A percentile compares a stretch with the other conserved stretches of the same genome.
Conservation (phyloP, 176 grass and related monocot species). For the Olyra latifolia region DNA sequence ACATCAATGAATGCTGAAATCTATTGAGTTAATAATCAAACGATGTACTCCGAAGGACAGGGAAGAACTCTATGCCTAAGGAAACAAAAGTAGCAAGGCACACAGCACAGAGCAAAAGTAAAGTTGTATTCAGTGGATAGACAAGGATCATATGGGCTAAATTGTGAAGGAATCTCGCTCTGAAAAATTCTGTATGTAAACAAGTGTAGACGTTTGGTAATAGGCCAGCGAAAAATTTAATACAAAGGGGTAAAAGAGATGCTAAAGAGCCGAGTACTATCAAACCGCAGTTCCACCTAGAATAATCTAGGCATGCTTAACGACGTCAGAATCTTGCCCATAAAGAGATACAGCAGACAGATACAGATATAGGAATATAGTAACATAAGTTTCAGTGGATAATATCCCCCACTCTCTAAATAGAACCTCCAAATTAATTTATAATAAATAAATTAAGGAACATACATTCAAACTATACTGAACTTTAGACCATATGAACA, state of each 20-base stretch:
- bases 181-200: not conserved
- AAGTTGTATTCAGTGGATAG: not conserved
- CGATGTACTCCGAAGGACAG: not conserved
- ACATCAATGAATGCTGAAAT: not conserved
- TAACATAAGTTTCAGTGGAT: not conserved
- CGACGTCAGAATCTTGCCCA: not conserved
- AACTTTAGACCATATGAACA: not conserved
- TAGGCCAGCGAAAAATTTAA: not conserved
- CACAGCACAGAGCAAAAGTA: not conserved
- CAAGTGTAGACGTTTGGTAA: not conserved
- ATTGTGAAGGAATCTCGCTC: not conserved
- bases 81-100: not conserved
- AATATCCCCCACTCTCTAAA: not conserved
- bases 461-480: not conserved
- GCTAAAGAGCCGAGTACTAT: constrained; percentile 3
- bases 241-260: not conserved
- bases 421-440: not conserved
- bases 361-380: not conserved
- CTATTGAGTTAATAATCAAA: not conserved
- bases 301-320: not conserved
- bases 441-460: not conserved
- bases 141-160: not conserved
- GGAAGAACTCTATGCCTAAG: not conserved
- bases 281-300: not conserved
- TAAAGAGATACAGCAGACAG: not conserved